Base-by-base conservation (phyloP, 2,329 filamentous ascomycete genomes). In the Elsinoe ampelina region DNA sequence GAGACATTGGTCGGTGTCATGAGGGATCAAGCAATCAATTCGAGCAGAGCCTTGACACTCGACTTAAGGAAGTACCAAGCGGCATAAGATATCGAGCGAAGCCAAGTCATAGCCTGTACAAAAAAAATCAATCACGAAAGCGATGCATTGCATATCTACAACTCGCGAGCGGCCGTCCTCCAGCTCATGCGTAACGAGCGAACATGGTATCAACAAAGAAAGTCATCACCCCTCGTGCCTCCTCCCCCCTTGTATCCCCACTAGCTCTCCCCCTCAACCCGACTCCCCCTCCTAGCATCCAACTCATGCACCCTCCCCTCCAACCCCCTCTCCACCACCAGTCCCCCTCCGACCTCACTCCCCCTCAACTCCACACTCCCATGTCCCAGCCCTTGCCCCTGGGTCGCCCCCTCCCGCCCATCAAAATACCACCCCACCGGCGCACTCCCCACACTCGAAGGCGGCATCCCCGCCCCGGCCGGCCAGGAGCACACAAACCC, bases 1-100 rank as follows among this genome's bases (percentile, higher is more conserved):
- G 91, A 98, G 77, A 95, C 90, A 60, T 72, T 98, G 64, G 90
- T 98, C 3, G 93, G 93, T 54, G 90, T 98, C 10, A 97, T 95
- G 76, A 80, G 93, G 63, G 95, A 98, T 68, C 93, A 98, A 74
- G 84, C 85, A 57, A 88, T 89, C 58, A 98, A 97, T 73, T 95
- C 86, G 66, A 95, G 87, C 64, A 87, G 89, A 73, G 88, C 89
- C 36, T 75, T 98, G 73, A 97, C 91, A 58, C 76, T 98, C 65
- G 93, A 98, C 84, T 90, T 97, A 76, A 92, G 67, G n/a, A 68
- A 67, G 59, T 69, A 69, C 58, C 65, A 66, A 43, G 60, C 63
- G 22, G 65, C 61, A 13, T 65, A 57, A 41, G 8, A n/a, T 5
- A 19, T 22, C 17, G 39, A 19, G 8, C 38, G 12, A 11, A 20